These are phyloP conservation scores for Teratosphaeria pseudoeucalypti DNA, from an alignment of 2,329 filamentous ascomycete species.

Conservation along the genomic window DNA sequence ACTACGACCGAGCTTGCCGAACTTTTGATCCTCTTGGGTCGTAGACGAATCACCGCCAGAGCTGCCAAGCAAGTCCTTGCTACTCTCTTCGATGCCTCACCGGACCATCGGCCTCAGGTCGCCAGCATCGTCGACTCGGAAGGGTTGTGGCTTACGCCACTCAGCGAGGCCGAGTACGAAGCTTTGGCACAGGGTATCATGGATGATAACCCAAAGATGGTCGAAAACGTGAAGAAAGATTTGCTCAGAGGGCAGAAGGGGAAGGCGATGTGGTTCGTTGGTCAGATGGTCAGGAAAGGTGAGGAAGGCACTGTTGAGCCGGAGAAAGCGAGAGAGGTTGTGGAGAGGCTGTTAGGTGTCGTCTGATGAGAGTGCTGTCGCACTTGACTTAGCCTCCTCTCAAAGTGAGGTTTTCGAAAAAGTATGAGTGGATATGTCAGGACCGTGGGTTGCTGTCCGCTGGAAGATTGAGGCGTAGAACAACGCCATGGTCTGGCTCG, in stretches of 20 bases:
- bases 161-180: slow-evolving; percentile 47
- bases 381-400: background rate
- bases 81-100: slow-evolving; percentile 40
- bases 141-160: slow-evolving; percentile 44
- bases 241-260: slow-evolving; percentile 46
- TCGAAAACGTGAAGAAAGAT: slow-evolving; percentile 44
- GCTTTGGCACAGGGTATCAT: slow-evolving; percentile 45
- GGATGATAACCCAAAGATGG: slow-evolving; percentile 45
- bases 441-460: no score
- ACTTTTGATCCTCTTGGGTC: slow-evolving; percentile 31
- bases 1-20: slow-evolving; percentile 31
- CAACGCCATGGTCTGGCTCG: no score
- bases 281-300: slow-evolving; percentile 55
- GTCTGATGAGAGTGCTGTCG: background rate
- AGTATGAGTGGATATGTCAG: no score
- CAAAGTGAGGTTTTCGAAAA: no score
- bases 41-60: slow-evolving; percentile 39
- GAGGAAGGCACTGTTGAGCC: slow-evolving; percentile 54
- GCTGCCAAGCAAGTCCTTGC: slow-evolving; percentile 52
- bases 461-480: no score
- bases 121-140: slow-evolving; percentile 46
- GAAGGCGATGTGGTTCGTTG: slow-evolving; percentile 60
- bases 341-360: slow-evolving; percentile 29
- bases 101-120: slow-evolving; percentile 33
- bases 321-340: slow-evolving; percentile 43